Percentiles rank a stretch among this genome's conserved stretches.
Evolutionary conservation across 306 rosid genomes (phyloP).

Genomic region (Nissolia schottii): DNA sequence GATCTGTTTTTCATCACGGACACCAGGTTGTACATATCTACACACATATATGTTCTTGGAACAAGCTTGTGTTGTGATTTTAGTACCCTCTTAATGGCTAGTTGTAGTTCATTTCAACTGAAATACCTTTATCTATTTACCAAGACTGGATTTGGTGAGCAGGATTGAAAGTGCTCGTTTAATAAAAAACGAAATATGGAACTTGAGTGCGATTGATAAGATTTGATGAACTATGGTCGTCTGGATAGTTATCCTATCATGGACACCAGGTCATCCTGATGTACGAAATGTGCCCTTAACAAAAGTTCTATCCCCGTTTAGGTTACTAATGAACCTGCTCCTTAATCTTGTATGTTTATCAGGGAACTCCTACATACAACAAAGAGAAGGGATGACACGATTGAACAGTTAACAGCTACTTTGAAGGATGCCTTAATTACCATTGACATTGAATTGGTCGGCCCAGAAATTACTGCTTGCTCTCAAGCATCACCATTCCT

Average conservation of each 20-base stretch:
- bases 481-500: slow-evolving; percentile 62
- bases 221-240: not conserved
- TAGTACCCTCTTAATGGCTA: not conserved
- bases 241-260: not conserved
- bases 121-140: not conserved
- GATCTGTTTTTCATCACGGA: slow-evolving; percentile 90
- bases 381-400: slow-evolving; percentile 62
- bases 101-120: slow-evolving; percentile 7
- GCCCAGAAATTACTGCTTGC: slow-evolving; percentile 51
- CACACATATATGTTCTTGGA: not conserved
- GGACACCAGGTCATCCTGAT: no score
- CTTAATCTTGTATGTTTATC: slow-evolving; percentile 15
- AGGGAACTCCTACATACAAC: slow-evolving; percentile 85
- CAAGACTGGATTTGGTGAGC: not conserved
- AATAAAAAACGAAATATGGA: not conserved
- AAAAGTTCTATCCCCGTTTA: not conserved
- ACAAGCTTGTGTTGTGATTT: not conserved
- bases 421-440: slow-evolving; percentile 50
- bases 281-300: not conserved
- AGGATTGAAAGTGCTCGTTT: not conserved
- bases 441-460: slow-evolving; percentile 71
- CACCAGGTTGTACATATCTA: slow-evolving; percentile 53
- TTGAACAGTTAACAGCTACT: slow-evolving; percentile 39
- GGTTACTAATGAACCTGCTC: slow-evolving; percentile 11
- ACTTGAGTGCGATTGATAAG: not conserved